These are phyloP conservation scores for Rhynchosporium graminicola DNA, from an alignment of 2,329 filamentous ascomycete genomes.

Conservation along the genomic window DNA sequence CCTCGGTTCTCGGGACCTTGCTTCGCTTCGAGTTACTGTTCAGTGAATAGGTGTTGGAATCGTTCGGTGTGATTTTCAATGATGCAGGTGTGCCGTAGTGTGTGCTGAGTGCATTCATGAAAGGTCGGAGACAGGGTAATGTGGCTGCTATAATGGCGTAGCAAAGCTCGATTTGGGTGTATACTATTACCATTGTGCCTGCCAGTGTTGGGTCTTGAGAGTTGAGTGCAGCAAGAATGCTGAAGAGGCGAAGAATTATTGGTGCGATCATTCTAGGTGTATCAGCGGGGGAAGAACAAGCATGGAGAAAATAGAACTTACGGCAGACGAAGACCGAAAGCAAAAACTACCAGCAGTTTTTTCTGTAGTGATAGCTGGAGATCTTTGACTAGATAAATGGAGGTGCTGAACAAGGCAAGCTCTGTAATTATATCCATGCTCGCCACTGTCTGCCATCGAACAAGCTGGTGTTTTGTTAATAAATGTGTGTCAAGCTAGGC, in stretches of 20 bases:
- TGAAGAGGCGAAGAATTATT: conserved; percentile 42
- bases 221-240: conserved; percentile 37
- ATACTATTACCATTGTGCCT: conserved; percentile 42
- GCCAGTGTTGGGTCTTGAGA: conserved; percentile 43
- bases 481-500: not conserved
- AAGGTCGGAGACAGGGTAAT: conserved; percentile 47
- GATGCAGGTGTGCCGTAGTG: conserved; percentile 18
- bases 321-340: conserved; percentile 47
- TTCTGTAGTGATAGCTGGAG: conserved; percentile 43
- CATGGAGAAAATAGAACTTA: conserved; percentile 30
- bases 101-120: conserved; percentile 41
- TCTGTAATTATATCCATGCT: conserved; percentile 47
- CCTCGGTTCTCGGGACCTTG: not conserved
- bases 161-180: conserved; percentile 45
- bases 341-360: conserved; percentile 44
- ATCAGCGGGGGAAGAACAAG: not conserved
- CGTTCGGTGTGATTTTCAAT: conserved; percentile 2
- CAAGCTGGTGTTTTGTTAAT: conserved; percentile 10
- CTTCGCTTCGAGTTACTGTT: not conserved
- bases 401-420: conserved; percentile 42
- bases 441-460: conserved; percentile 44
- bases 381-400: conserved; percentile 43
- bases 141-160: conserved; percentile 46
- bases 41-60: not conserved
- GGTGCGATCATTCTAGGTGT: conserved; percentile 5